These are phyloP conservation scores for Mycogone perniciosa DNA, from an alignment of 2,329 filamentous ascomycete species.

Conservation along the genomic window DNA sequence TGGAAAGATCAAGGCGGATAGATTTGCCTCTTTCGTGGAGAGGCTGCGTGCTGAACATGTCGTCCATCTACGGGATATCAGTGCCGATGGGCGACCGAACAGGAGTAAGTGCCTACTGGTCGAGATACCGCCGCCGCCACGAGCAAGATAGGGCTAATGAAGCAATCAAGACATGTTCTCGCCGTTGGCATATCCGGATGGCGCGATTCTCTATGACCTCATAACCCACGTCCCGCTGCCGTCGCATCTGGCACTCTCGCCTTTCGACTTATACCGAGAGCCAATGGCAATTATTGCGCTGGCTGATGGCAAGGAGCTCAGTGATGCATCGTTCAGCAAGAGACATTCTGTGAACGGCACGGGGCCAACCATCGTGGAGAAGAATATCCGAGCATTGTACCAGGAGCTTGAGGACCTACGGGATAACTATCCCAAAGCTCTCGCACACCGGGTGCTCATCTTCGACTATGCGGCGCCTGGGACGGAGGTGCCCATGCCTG, in stretches of 20 bases:
- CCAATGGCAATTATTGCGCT: constrained; percentile 78
- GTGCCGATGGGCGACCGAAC: constrained; percentile 74
- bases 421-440: constrained; percentile 66
- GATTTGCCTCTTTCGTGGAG: constrained; percentile 72
- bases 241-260: constrained; percentile 71
- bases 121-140: background rate
- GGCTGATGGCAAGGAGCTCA: constrained; percentile 70
- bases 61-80: constrained; percentile 79
- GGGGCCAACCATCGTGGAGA: constrained; percentile 45
- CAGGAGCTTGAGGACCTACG: constrained; percentile 65
- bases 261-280: constrained; percentile 87
- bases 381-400: constrained; percentile 52
- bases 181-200: constrained; percentile 77
- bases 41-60: constrained; percentile 74
- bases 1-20: constrained; percentile 74
- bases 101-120: constrained; percentile 55
- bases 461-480: constrained; percentile 61
- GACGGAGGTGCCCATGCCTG: constrained; percentile 49
- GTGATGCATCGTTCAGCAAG: constrained; percentile 47
- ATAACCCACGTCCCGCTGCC: constrained; percentile 72
- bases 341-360: constrained; percentile 46
- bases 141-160: constrained; percentile 16
- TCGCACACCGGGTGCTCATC: constrained; percentile 71
- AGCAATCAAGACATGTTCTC: constrained; percentile 75
- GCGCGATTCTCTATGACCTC: constrained; percentile 82